Conservation (phyloP, 306 rosid genomes). For the Hylodesmum podocarpum region DNA sequence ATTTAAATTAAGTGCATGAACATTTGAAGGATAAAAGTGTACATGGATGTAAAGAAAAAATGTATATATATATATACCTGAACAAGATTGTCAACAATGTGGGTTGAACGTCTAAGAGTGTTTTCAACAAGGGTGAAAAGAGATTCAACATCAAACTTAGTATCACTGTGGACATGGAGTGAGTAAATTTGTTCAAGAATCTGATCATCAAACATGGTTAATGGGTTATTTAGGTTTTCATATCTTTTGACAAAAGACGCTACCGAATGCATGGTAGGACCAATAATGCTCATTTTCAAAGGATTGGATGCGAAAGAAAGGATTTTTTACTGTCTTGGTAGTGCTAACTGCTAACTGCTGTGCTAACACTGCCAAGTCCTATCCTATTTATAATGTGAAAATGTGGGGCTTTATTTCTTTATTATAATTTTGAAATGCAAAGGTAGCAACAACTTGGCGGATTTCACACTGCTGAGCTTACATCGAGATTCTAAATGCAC, state of each 20-base stretch:
- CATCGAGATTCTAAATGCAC: no score
- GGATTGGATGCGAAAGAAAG: neutral
- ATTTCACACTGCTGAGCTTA: neutral
- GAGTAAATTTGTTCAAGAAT: constrained; percentile 39
- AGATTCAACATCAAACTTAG: constrained; percentile 34
- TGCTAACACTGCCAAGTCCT: neutral
- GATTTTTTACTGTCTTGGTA: no score
- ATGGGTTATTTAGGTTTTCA: constrained; percentile 18
- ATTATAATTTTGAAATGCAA: neutral
- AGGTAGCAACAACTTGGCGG: no score
- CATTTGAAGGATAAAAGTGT: no score
- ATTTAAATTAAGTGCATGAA: no score
- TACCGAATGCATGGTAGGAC: neutral
- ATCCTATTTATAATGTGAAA: neutral
- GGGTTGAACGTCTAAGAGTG: neutral
- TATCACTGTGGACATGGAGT: no score
- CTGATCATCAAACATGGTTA: constrained; percentile 41
- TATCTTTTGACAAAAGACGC: neutral
- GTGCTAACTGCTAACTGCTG: neutral
- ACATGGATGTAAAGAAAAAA: no score
- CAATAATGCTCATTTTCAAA: neutral
- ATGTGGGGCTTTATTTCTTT: neutral
- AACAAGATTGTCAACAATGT: neutral
- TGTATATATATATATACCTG: no score
- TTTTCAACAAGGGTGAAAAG: constrained; percentile 26